Conservation (phyloP, 2,329 filamentous ascomycete species). For the Exophiala phaeomuriformis region DNA sequence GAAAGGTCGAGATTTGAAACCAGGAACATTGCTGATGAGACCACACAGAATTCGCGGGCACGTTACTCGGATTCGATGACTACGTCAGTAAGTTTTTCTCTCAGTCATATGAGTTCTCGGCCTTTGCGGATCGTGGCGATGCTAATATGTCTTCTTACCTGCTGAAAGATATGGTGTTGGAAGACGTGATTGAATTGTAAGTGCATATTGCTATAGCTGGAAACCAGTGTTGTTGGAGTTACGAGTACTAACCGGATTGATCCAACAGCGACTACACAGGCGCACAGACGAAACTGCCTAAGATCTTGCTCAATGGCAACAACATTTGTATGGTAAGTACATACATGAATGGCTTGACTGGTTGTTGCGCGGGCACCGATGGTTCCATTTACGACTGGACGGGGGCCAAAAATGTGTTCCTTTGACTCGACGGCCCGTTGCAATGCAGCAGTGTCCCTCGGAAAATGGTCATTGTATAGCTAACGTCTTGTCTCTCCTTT, state of each 20-base stretch:
- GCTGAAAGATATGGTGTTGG: slow-evolving; percentile 82
- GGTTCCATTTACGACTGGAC: no score
- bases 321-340: slow-evolving; percentile 92
- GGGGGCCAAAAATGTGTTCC: no score
- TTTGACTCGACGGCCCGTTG: no score
- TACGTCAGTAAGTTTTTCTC: slow-evolving; percentile 81
- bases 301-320: slow-evolving; percentile 94
- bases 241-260: not conserved
- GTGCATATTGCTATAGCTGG: slow-evolving; percentile 31
- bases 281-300: slow-evolving; percentile 77
- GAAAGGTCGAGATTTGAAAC: not conserved
- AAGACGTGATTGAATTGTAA: slow-evolving; percentile 95
- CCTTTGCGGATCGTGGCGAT: not conserved
- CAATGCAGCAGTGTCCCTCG: no score
- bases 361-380: no score
- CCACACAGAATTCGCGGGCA: slow-evolving; percentile 83
- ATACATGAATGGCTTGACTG: no score
- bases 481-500: slow-evolving; percentile 5
- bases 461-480: not conserved
- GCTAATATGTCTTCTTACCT: not conserved
- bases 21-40: not conserved
- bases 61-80: slow-evolving; percentile 92
- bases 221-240: not conserved
- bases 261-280: slow-evolving; percentile 65
- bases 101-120: not conserved